Conservation (phyloP, 176 grass and related monocot species). For the Puya raimondii region DNA sequence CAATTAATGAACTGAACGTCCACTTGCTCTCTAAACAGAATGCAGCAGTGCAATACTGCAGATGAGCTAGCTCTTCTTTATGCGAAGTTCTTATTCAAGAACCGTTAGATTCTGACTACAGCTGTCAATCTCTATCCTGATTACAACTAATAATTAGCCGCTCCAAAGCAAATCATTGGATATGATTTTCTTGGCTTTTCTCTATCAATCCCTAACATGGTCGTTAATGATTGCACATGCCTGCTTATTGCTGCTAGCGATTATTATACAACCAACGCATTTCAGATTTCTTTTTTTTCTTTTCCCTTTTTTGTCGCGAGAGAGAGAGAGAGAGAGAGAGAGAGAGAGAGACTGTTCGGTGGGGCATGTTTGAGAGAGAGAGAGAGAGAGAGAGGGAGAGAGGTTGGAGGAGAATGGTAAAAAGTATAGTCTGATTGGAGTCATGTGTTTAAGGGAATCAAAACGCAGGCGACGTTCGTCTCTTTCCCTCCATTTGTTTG, state of each 20-base stretch:
- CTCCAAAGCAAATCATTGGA: not conserved
- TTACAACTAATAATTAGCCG: not conserved
- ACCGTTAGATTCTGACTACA: not conserved
- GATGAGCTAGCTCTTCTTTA: not conserved
- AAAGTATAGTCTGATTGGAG: not conserved
- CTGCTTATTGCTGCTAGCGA: not conserved
- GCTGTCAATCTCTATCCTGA: not conserved
- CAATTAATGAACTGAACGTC: too few relatives aligned
- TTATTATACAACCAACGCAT: not conserved
- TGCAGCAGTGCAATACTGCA: too few relatives aligned
- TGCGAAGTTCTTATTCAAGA: not conserved
- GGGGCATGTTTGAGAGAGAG: not conserved
- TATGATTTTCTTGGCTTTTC: conserved; percentile 5
- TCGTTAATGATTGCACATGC: conserved; percentile 5
- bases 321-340: not conserved
- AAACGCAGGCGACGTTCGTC: not conserved
- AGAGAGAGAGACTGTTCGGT: not conserved
- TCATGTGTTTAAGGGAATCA: conserved; percentile 5
- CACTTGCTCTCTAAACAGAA: too few relatives aligned
- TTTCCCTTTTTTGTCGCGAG: not conserved
- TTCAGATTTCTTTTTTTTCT: not conserved
- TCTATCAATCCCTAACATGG: not conserved
- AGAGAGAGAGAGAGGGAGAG: not conserved
- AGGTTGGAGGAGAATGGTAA: not conserved
- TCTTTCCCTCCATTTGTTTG: not conserved